Evolutionary conservation across 805 yeast genomes (phyloP).

Genomic region (Wickerhamomyces subpelliculosus): DNA sequence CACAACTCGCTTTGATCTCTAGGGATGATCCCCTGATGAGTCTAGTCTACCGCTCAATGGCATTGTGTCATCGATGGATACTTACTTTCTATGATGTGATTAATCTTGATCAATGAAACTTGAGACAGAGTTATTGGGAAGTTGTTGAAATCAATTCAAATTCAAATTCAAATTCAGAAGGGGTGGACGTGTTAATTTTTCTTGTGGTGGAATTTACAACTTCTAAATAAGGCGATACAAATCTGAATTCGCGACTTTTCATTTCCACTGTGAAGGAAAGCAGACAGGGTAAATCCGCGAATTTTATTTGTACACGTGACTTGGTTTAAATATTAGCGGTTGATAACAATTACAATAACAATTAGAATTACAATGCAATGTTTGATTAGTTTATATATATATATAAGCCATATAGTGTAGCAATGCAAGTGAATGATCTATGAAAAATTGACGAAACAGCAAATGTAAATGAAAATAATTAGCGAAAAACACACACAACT

Average conservation of each 20-base stretch:
- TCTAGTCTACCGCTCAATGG: too few relatives aligned
- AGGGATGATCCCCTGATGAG: too few relatives aligned
- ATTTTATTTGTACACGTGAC: too few relatives aligned
- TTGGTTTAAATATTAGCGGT: neutral
- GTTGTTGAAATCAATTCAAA: neutral
- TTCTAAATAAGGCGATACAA: neutral
- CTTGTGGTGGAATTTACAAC: neutral
- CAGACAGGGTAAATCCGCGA: neutral
- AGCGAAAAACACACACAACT: too few relatives aligned
- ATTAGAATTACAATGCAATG: too few relatives aligned
- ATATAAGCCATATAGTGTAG: neutral
- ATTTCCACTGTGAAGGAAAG: too few relatives aligned
- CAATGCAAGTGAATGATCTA: too few relatives aligned
- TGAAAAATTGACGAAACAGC: too few relatives aligned
- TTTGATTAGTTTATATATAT: too few relatives aligned
- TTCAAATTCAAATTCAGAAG: neutral
- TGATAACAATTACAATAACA: too few relatives aligned
- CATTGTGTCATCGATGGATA: neutral
- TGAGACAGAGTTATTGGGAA: neutral
- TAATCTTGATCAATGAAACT: neutral
- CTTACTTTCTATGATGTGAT: neutral
- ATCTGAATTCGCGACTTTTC: neutral
- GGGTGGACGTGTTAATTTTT: slow-evolving; percentile 1
- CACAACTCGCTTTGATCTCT: too few relatives aligned
- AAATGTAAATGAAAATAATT: too few relatives aligned